phyloP scores from a whole-genome alignment of 352 stramenopile species.

The Globisporangium emineosum region DNA sequence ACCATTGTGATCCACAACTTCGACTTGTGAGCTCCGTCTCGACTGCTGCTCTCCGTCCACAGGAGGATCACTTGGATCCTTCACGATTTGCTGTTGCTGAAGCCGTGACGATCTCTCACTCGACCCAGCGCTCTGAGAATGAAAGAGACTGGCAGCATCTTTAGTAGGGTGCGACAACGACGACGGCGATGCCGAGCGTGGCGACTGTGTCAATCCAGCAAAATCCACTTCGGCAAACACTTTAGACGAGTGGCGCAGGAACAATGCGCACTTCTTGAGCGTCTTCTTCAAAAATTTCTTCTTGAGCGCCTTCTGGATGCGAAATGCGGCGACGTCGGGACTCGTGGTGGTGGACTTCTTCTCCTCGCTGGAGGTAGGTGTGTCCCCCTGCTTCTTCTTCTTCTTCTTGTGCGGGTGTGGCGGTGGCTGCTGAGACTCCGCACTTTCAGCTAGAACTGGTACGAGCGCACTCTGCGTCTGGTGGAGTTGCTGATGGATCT shows the following conservation, averaged over 20 bases:
- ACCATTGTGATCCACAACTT: not conserved
- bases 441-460: not conserved
- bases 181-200: not conserved
- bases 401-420: not conserved
- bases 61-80: not conserved
- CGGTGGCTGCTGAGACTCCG: not conserved
- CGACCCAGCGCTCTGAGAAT: not conserved
- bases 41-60: not conserved
- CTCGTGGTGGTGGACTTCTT: not conserved
- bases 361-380: not conserved
- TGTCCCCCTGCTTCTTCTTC: not conserved
- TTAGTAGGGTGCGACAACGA: not conserved
- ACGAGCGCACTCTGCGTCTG: not conserved
- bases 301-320: slow-evolving; percentile 20
- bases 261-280: slow-evolving; percentile 17
- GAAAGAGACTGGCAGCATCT: not conserved
- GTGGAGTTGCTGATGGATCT: not conserved
- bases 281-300: slow-evolving; percentile 15
- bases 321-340: slow-evolving; percentile 1
- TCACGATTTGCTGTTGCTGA: not conserved
- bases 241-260: slow-evolving; percentile 18
- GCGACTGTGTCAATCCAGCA: not conserved
- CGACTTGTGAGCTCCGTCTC: not conserved
- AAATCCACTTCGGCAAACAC: slow-evolving; percentile 14
- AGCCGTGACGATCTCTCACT: not conserved